Evolutionary conservation across 139 green algal genomes (phyloP).

Genomic region (Micromonas pusilla): DNA sequence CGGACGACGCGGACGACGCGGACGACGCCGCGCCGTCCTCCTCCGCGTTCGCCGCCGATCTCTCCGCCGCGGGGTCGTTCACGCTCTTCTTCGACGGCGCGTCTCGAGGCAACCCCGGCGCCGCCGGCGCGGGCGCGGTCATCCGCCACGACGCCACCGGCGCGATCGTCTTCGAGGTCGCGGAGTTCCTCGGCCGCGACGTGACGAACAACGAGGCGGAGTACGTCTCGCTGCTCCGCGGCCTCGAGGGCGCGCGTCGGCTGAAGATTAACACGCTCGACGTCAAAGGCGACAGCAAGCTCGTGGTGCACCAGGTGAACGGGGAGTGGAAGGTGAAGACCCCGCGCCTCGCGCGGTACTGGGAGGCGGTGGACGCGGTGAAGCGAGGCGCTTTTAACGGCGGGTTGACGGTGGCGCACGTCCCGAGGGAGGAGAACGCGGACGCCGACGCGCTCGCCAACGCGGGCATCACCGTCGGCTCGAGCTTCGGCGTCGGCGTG

Average conservation of each 20-base stretch:
- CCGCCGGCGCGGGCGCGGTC: neutral
- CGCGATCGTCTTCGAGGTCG: neutral
- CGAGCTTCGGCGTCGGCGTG: no score
- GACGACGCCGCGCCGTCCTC: neutral
- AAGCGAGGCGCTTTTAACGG: neutral
- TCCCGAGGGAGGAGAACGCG: no score
- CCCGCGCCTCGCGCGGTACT: neutral
- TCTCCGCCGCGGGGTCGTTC: neutral
- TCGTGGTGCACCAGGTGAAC: slow-evolving; percentile 26
- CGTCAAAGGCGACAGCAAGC: neutral
- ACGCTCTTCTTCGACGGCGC: slow-evolving; percentile 11
- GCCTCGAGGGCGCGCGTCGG: neutral
- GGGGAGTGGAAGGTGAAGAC: slow-evolving; percentile 7
- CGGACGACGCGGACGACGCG: neutral
- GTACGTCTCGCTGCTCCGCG: slow-evolving; percentile 4
- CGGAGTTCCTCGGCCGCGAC: neutral
- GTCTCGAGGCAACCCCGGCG: slow-evolving; percentile 2
- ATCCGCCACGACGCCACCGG: neutral
- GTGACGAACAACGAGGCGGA: slow-evolving; percentile 23
- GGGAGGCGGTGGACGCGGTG: neutral
- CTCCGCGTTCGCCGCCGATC: neutral
- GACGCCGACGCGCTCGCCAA: no score
- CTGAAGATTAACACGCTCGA: slow-evolving; percentile 4
- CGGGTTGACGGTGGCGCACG: neutral
- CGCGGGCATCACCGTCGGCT: no score